phyloP scores from a whole-genome alignment of 805 yeast genomes.

The Yarrowia hollandica region DNA sequence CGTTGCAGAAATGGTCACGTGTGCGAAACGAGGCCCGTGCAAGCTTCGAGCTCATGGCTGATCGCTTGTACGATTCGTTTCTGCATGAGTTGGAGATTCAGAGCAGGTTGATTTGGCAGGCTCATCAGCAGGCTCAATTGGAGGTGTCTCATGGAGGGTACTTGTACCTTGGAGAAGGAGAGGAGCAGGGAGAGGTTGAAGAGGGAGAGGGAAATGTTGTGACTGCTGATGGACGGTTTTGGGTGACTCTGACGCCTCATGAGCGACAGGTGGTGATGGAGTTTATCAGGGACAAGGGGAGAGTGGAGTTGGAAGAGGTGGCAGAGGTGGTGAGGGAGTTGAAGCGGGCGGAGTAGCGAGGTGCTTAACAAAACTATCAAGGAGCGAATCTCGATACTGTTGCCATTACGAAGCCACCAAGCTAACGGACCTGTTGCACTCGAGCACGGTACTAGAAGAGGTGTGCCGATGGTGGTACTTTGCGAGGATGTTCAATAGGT shows the following conservation, averaged over 20 bases:
- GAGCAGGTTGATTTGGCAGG: neutral
- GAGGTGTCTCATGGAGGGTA: neutral
- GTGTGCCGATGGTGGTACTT: too few species aligned
- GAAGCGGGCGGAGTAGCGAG: conserved; percentile 2
- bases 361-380: neutral
- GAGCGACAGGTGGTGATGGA: conserved; percentile 5
- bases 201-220: conserved; percentile 3
- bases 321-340: conserved; percentile 11
- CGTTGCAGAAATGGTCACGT: neutral
- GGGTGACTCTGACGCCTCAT: conserved; percentile 10
- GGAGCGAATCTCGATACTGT: neutral
- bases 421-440: too few species aligned
- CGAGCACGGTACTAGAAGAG: too few species aligned
- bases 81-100: neutral
- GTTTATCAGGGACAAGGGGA: conserved; percentile 4
- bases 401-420: too few species aligned
- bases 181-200: neutral
- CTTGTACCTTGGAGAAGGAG: neutral
- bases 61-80: conserved; percentile 2
- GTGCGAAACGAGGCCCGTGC: neutral
- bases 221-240: conserved; percentile 10
- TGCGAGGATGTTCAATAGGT: too few species aligned
- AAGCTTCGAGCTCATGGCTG: neutral
- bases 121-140: neutral
- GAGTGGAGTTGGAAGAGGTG: conserved; percentile 12